Conservation (phyloP, 2,329 filamentous ascomycete genomes). For the Alternaria postmessia region DNA sequence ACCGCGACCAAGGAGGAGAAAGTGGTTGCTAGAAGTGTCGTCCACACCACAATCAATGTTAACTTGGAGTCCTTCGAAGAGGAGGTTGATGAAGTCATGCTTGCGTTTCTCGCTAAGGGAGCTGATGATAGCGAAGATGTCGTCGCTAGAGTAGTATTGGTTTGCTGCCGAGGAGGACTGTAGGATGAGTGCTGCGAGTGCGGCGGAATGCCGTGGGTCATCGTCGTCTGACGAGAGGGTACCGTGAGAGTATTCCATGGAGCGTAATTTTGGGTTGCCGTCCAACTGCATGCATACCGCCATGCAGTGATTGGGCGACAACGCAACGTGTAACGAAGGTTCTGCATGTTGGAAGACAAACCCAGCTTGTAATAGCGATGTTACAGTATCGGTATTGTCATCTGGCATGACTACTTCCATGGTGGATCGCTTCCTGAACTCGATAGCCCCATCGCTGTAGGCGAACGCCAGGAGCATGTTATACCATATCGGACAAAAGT, state of each 20-base stretch:
- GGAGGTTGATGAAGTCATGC: conserved; percentile 67
- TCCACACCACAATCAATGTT: conserved; percentile 85
- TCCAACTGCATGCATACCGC: conserved; percentile 56
- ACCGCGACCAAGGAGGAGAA: conserved; percentile 55
- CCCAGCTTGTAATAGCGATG: conserved; percentile 77
- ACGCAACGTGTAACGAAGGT: conserved; percentile 60
- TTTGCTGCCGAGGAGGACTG: conserved; percentile 54
- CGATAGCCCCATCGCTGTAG: conserved; percentile 81
- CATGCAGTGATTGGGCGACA: conserved; percentile 59
- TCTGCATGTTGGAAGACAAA: conserved; percentile 74
- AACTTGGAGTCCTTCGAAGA: conserved; percentile 58
- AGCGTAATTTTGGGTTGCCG: conserved; percentile 52
- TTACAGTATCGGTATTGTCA: conserved; percentile 70
- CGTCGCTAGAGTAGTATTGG: conserved; percentile 58
- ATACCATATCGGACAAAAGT: conserved; percentile 72
- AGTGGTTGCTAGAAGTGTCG: conserved; percentile 62
- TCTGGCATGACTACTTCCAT: conserved; percentile 74
- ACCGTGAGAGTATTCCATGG: conserved; percentile 53
- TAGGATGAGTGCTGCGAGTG: conserved; percentile 52
- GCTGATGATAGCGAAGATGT: conserved; percentile 55
- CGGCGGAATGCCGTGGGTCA: conserved; percentile 47
- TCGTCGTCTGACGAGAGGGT: conserved; percentile 42
- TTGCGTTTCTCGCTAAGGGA: conserved; percentile 39
- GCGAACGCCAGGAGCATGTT: conserved; percentile 76
- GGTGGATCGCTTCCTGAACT: conserved; percentile 78